Conservation (phyloP, 2,329 filamentous ascomycete species). For the Chalaropsis thielavioides region DNA sequence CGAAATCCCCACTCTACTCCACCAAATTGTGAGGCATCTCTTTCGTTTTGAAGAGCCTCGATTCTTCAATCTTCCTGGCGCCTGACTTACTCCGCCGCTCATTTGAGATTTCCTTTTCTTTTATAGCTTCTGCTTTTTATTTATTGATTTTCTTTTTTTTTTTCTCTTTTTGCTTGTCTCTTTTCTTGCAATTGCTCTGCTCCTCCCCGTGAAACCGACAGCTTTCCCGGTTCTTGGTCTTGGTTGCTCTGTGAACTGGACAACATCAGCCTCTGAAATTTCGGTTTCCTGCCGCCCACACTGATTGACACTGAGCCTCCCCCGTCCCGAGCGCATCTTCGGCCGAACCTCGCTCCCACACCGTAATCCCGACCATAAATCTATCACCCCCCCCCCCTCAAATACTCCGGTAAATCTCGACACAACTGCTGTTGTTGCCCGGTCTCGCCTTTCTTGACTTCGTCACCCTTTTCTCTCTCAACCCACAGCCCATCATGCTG, state of each 20-base stretch:
- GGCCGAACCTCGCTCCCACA: conserved; percentile 15
- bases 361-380: conserved; percentile 14
- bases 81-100: conserved; percentile 17
- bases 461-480: not conserved
- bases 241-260: not conserved
- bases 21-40: conserved; percentile 1
- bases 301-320: not conserved
- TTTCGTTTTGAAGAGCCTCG: conserved; percentile 4
- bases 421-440: not conserved
- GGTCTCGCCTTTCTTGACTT: not conserved
- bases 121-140: conserved; percentile 4
- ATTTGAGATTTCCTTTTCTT: conserved; percentile 7
- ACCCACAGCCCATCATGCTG: conserved; percentile 12
- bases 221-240: not conserved
- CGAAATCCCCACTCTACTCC: conserved; percentile 3
- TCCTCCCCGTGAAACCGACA: not conserved
- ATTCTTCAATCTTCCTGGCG: not conserved
- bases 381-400: not conserved
- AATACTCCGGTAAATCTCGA: not conserved
- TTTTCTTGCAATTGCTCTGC: not conserved
- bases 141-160: not conserved
- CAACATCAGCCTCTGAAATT: not conserved
- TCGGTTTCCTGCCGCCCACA: not conserved
- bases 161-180: conserved; percentile 7
- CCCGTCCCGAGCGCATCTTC: conserved; percentile 14